Percentiles rank a stretch among this genome's conserved stretches.
Conservation (phyloP, 257 asterid genomes). For the Ehretia macrophylla region DNA sequence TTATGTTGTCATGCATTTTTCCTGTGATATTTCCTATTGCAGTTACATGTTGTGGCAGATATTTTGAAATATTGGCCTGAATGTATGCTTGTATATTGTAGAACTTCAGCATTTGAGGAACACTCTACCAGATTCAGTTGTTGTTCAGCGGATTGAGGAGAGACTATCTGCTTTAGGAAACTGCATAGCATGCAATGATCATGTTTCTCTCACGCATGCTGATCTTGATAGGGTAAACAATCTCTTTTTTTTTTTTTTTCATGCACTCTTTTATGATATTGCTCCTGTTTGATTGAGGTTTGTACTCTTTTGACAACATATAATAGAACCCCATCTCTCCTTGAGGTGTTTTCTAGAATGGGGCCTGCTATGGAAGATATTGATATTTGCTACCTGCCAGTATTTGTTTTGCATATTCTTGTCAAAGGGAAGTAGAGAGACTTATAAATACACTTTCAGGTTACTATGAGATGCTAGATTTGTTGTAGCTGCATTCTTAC, state of each 20-base stretch:
- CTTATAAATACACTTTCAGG: no score
- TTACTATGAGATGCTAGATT: no score
- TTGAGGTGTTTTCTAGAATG: no score
- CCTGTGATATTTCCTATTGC: background rate
- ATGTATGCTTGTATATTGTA: slow-evolving; percentile 14
- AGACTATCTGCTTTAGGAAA: slow-evolving; percentile 86
- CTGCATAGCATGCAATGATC: slow-evolving; percentile 91
- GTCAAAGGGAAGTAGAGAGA: no score
- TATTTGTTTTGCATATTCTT: no score
- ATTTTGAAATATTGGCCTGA: slow-evolving; percentile 11
- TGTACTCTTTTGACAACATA: background rate
- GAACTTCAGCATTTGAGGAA: slow-evolving; percentile 91
- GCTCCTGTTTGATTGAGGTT: background rate
- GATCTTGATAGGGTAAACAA: slow-evolving; percentile 70
- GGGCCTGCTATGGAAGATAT: no score
- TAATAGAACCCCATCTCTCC: no score
- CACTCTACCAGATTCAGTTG: slow-evolving; percentile 80
- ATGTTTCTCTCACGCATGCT: slow-evolving; percentile 87
- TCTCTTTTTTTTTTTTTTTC: slow-evolving; percentile 4
- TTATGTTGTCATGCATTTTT: background rate
- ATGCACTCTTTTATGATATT: background rate
- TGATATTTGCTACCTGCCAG: no score
- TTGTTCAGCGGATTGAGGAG: slow-evolving; percentile 90
- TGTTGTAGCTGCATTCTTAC: no score
- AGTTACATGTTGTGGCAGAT: background rate